Conservation (phyloP, 768 basidiomycete genomes). For the Arthromyces matolae region DNA sequence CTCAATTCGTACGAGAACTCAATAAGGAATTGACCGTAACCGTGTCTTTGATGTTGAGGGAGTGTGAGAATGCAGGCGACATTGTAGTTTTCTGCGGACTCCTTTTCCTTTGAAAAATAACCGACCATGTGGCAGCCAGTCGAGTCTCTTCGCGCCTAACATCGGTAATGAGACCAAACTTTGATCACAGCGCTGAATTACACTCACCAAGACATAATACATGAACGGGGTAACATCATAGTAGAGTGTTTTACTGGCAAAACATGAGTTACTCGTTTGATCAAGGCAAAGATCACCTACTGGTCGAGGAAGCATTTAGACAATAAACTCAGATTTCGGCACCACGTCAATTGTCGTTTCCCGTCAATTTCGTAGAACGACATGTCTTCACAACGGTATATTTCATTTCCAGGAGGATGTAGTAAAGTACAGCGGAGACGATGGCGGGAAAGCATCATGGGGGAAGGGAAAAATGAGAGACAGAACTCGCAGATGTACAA, state of each 20-base stretch:
- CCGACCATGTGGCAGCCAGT: conserved; percentile 92
- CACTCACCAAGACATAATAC: conserved; percentile 94
- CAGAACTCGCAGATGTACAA: conserved; percentile 99
- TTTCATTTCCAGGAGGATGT: conserved; percentile 98
- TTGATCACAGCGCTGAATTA: too few relatives aligned
- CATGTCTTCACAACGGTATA: conserved; percentile 95
- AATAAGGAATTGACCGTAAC: conserved; percentile 93
- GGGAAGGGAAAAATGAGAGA: conserved; percentile 86
- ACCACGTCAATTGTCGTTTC: conserved; percentile 92
- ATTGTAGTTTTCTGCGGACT: conserved; percentile 96
- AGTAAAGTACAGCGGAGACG: conserved; percentile 85
- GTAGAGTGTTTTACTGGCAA: conserved; percentile 88
- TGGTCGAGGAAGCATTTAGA: conserved; percentile 99
- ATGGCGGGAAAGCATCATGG: conserved; percentile 89
- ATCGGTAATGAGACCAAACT: conserved; percentile 13
- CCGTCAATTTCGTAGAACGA: conserved; percentile 99
- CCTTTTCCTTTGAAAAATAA: conserved; percentile 99
- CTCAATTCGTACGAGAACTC: conserved; percentile 98
- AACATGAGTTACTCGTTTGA: conserved; percentile 19
- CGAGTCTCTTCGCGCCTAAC: conserved; percentile 78
- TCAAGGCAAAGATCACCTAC: conserved; percentile 43
- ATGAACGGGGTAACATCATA: conserved; percentile 99
- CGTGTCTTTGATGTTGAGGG: conserved; percentile 95
- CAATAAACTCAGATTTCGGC: conserved; percentile 91
- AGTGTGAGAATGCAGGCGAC: conserved; percentile 98